Conservation (phyloP, 768 basidiomycete genomes). For the Pulveroboletus sp. region DNA sequence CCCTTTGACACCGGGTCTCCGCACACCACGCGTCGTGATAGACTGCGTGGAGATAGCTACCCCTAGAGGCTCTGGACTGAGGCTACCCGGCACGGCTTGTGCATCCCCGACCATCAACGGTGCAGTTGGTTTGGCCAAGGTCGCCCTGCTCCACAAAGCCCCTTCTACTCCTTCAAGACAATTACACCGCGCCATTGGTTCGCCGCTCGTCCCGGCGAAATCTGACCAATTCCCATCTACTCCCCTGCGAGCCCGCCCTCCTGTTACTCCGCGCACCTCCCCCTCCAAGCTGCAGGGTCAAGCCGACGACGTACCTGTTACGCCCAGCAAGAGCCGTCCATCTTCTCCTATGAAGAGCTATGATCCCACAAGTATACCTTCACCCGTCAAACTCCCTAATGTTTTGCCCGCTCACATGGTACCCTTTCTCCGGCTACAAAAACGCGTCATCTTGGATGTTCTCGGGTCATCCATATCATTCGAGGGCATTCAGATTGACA, state of each 20-base stretch:
- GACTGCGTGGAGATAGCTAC: slow-evolving; percentile 33
- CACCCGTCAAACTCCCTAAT: slow-evolving; percentile 21
- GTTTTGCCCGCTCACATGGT: slow-evolving; percentile 41
- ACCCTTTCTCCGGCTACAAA: slow-evolving; percentile 52
- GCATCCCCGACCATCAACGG: slow-evolving; percentile 13
- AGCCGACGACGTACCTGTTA: slow-evolving; percentile 10
- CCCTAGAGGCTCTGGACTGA: slow-evolving; percentile 13
- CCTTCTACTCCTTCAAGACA: slow-evolving; percentile 22
- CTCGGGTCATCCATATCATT: slow-evolving; percentile 34
- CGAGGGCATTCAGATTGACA: slow-evolving; percentile 27
- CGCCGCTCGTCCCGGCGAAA: neutral
- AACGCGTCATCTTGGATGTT: slow-evolving; percentile 48
- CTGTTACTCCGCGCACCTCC: slow-evolving; percentile 16
- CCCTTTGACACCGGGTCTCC: slow-evolving; percentile 25
- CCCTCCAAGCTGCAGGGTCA: slow-evolving; percentile 9
- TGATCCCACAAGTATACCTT: neutral
- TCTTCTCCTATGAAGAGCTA: slow-evolving; percentile 15
- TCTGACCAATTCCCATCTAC: slow-evolving; percentile 12
- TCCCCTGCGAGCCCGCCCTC: slow-evolving; percentile 12
- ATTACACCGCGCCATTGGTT: neutral
- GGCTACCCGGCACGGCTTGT: neutral
- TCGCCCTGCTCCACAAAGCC: neutral
- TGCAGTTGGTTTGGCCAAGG: neutral
- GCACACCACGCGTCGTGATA: slow-evolving; percentile 24
- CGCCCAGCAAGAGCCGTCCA: slow-evolving; percentile 14